Evolutionary conservation across 1,284 basidiomycete species (phyloP), one percentile per base, ranked within the genome.

Genomic region (Phylloporus gajari): DNA sequence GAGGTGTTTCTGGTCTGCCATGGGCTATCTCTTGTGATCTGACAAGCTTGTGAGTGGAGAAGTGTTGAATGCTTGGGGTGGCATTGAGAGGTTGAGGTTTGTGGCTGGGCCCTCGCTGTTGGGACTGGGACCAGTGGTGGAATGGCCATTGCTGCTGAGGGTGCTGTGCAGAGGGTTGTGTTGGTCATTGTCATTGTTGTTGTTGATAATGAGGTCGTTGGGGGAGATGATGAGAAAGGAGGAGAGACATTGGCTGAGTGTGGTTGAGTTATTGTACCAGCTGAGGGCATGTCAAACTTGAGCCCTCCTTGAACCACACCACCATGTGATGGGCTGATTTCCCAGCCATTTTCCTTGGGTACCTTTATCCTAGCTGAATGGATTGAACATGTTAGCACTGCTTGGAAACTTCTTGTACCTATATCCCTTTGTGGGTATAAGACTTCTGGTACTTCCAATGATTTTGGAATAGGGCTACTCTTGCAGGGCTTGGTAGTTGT

Each of bases 31-130:
- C 70, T 80, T 75, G 80, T 83, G 74, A 79, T 83, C 78, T 5
- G 83, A 78, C 11, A 80, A 72, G 78, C 78, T 80, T 27, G 78
- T 77, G 66, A 75, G 78, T 65, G 74, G 78, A 30, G 84, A 76
- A 8, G 81, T 78, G 71, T 77, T 79, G 80, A 83, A 88, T 30
- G 88, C 75, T 78, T 90, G 89, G 19, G 91, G 90, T 65, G 91
- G 91, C 89, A 93, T 91, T 21, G 91, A 91, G 84, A 53, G 91
- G 92, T 63, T 91, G 85, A 69, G 90, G 90, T 75, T 85, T 86
- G 73, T 85, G 84, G 38, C 44, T 76, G 70, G 7, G 76, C 67
- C 72, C 80, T 71, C 42, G 77, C 44, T 6, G 70, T 27, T 2
- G 74, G 82, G 68, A 70, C 73, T 65, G 72, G 83, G 68, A 75